Evolutionary conservation across 495 filamentous ascomycete species (phyloP).

Genomic region (Penicillium goetzii): DNA sequence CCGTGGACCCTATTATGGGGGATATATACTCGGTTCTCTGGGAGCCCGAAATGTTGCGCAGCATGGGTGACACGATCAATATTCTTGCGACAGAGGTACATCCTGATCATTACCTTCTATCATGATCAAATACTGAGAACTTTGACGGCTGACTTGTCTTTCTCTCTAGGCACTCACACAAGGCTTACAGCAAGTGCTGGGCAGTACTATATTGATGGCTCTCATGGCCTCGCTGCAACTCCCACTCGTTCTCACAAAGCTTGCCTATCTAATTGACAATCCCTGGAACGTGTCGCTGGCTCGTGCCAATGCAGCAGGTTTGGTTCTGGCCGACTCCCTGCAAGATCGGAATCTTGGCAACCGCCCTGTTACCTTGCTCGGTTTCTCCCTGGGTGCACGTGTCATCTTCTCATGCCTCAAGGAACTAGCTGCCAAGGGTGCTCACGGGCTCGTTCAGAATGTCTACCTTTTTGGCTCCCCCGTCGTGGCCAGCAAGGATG

Average conservation of each 20-base stretch:
- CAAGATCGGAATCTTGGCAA: slow-evolving; percentile 90
- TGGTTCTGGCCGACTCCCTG: slow-evolving; percentile 95
- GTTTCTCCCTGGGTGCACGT: slow-evolving; percentile 89
- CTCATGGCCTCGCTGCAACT: slow-evolving; percentile 95
- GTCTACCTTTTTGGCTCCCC: slow-evolving; percentile 94
- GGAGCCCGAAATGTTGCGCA: slow-evolving; percentile 97
- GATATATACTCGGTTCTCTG: slow-evolving; percentile 97
- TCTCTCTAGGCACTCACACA: slow-evolving; percentile 79
- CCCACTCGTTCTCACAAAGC: slow-evolving; percentile 89
- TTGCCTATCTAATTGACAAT: slow-evolving; percentile 97
- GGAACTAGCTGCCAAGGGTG: slow-evolving; percentile 85
- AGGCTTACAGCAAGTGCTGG: slow-evolving; percentile 93
- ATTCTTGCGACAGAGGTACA: slow-evolving; percentile 95
- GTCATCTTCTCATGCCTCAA: slow-evolving; percentile 92
- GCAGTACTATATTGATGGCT: slow-evolving; percentile 81
- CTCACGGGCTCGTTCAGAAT: slow-evolving; percentile 91
- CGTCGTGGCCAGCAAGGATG: slow-evolving; percentile 88
- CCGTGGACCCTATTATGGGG: slow-evolving; percentile 96
- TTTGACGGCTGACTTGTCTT: slow-evolving; percentile 15
- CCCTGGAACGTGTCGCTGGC: slow-evolving; percentile 95
- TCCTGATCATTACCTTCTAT: neutral
- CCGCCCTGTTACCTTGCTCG: slow-evolving; percentile 91
- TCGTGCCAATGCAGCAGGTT: slow-evolving; percentile 81
- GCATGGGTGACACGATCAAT: slow-evolving; percentile 97
- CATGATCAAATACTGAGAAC: neutral